These are phyloP conservation scores for Blastocrithidia nonstop DNA, from an alignment of 208 protist species.

Conservation along the genomic window DNA sequence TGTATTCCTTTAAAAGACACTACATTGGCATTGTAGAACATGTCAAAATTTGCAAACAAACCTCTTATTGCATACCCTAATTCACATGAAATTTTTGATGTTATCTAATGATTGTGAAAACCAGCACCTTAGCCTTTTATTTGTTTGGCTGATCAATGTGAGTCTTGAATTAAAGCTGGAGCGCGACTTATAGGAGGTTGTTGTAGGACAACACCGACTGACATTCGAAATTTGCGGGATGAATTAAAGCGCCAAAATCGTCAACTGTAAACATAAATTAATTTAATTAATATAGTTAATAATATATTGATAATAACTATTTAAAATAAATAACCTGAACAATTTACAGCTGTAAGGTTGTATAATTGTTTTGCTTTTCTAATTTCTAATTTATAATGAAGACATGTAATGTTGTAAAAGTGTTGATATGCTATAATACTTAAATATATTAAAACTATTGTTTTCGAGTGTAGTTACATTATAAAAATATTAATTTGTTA, in stretches of 20 bases:
- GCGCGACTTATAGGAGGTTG: slow-evolving; percentile 35
- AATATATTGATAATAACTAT: neutral
- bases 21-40: slow-evolving; percentile 5
- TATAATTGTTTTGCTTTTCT: too few relatives aligned
- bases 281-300: neutral
- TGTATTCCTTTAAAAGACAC: slow-evolving; percentile 24
- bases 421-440: too few relatives aligned
- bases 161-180: slow-evolving; percentile 10
- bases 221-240: too few relatives aligned
- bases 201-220: slow-evolving; percentile 13
- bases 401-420: too few relatives aligned
- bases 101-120: slow-evolving; percentile 13
- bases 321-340: neutral
- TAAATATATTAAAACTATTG: too few relatives aligned
- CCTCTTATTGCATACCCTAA: slow-evolving; percentile 52
- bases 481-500: too few relatives aligned
- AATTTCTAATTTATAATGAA: too few relatives aligned
- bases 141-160: slow-evolving; percentile 6
- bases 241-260: too few relatives aligned
- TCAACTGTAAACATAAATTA: slow-evolving; percentile 2
- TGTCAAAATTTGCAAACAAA: slow-evolving; percentile 19
- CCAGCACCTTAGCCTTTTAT: neutral
- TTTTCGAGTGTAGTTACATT: too few relatives aligned
- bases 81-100: slow-evolving; percentile 28
- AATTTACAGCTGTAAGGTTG: neutral